Conservation (phyloP, 2,329 filamentous ascomycete species). For the Fusarium phyllophilum region DNA sequence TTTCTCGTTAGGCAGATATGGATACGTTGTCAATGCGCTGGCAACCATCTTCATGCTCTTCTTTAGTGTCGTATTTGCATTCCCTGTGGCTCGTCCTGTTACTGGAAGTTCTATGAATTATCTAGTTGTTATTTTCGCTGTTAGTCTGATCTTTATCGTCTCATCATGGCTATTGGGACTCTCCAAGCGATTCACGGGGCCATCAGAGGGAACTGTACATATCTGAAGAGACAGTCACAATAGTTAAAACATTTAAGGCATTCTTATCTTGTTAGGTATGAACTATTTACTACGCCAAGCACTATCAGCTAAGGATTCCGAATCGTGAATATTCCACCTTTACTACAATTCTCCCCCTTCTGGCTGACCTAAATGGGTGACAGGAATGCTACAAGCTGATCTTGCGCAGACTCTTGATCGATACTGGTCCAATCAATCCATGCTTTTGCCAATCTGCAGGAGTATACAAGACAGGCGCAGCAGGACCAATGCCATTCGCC, state of each 20-base stretch:
- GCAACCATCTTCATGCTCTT: not conserved
- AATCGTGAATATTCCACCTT: too few relatives aligned
- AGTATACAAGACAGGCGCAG: not conserved
- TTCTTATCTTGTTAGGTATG: not conserved
- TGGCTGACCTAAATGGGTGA: fast-evolving
- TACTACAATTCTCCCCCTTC: too few relatives aligned
- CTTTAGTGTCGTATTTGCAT: not conserved
- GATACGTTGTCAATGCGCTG: not conserved
- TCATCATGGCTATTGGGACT: not conserved
- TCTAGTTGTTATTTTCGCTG: not conserved
- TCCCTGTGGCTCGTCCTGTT: not conserved
- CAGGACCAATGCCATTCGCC: not conserved
- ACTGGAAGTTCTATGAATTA: not conserved
- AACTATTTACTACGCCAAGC: not conserved
- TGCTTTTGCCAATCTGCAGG: not conserved
- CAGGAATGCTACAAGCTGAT: not conserved
- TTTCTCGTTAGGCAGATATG: not conserved
- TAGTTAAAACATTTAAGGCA: fast-evolving
- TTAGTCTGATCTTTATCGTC: not conserved
- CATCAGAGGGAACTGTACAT: not conserved
- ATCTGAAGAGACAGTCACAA: not conserved
- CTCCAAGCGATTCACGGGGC: not conserved
- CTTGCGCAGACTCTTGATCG: not conserved
- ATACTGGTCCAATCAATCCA: not conserved
- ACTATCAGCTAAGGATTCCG: not conserved